Evolutionary conservation across 2,329 filamentous ascomycete species (phyloP), one percentile per base, ranked within the genome.

Genomic region (Fragosphaeria purpurea): DNA sequence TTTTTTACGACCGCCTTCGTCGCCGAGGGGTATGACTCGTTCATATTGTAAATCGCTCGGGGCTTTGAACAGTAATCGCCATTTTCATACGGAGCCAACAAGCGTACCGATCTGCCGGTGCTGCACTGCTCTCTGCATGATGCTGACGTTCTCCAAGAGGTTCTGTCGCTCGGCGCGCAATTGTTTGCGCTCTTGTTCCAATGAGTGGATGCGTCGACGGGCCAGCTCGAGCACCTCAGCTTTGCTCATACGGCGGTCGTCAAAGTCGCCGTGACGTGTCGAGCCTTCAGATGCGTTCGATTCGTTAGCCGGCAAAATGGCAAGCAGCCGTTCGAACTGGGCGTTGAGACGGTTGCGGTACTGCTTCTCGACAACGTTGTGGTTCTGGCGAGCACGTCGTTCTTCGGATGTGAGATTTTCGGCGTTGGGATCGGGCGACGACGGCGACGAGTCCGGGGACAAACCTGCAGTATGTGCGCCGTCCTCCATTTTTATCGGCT

Each of bases 301-400:
- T 40, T 55, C 54, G 39, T 54, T 53, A 10, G 52, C 51, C 2
- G 70, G 70, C 1, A 73, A 62, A 0, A 68, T 66, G 39, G 64
- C 62, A 1, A 73, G 62, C 10, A 73, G 66, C 42, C 62, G 62
- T 58, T 71, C 69, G 51, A 72, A 73, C 58, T 73, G 68, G 3
- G 63, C 61, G 53, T 73, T 73, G 37, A 73, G 67, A 31, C 70
- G 62, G 60, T 72, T 71, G 38, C 70, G 68, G 60, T 73, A 73
- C 57, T 73, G 69, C 58, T 72, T 71, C 61, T 73, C 70, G 7
- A 73, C 70, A 47, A 71, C 67, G 58, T 73, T 73, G 56, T 73
- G 70, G 43, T 64, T 66, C 54, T 56, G 52, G 37, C 55, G 55
- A 3, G 51, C 53, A 6, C 53, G 55, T 7, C 50, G 53, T 46